Conservation (phyloP, 2,329 filamentous ascomycete species). For the Fusarium agapanthi region DNA sequence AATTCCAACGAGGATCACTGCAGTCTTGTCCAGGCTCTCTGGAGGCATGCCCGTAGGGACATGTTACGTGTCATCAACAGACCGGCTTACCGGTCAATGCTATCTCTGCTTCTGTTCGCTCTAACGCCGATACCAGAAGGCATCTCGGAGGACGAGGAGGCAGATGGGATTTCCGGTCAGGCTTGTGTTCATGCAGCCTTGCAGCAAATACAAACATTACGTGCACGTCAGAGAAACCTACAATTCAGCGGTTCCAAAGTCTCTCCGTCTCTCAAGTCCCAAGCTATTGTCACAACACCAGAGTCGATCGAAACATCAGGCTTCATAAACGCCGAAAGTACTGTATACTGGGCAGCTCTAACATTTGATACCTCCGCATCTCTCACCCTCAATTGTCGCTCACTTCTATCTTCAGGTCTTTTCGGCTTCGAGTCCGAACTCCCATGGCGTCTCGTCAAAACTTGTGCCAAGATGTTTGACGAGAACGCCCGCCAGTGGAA, state of each 20-base stretch:
- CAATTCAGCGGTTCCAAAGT: constrained; percentile 54
- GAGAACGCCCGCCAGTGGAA: constrained; percentile 42
- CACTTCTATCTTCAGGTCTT: constrained; percentile 51
- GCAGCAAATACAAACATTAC: constrained; percentile 52
- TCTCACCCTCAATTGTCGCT: constrained; percentile 51
- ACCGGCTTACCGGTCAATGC: constrained; percentile 52
- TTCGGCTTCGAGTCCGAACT: constrained; percentile 46
- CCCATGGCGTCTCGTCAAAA: constrained; percentile 42
- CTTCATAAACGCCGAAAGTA: constrained; percentile 51
- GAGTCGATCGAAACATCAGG: constrained; percentile 42
- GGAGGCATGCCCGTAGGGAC: constrained; percentile 49
- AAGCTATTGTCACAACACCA: constrained; percentile 37
- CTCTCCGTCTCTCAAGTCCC: constrained; percentile 37
- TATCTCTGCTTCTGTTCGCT: constrained; percentile 52
- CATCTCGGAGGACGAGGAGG: constrained; percentile 52
- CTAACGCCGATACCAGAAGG: constrained; percentile 51
- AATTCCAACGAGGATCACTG: constrained; percentile 14
- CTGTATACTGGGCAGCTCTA: constrained; percentile 53
- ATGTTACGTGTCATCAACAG: constrained; percentile 53
- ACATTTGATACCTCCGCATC: constrained; percentile 54
- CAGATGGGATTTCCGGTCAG: constrained; percentile 51
- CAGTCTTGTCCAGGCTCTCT: constrained; percentile 39
- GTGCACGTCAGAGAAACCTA: constrained; percentile 50
- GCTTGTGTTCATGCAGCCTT: constrained; percentile 52
- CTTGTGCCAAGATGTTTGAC: constrained; percentile 43